Base-by-base conservation (phyloP, 805 yeast genomes). In the Kodamaea jinghongensis region DNA sequence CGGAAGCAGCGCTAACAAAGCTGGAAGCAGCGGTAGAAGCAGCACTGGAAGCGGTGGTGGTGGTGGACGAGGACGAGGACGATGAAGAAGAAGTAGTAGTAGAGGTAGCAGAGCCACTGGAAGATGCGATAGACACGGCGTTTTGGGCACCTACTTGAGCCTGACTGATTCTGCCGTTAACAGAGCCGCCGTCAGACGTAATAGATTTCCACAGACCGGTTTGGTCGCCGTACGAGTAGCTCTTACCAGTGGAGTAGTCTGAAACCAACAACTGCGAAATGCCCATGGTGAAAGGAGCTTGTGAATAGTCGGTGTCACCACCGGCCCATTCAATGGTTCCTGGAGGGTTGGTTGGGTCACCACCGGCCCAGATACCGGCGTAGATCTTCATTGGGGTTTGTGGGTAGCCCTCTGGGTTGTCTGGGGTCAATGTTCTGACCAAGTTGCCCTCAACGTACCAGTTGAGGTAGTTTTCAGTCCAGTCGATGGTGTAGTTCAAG, bases 301-400 rank as follows among this genome's bases (percentile, higher is more conserved):
- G 41, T 3, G 48, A 38, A 43, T 47, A 54, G 46, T 54, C 57
- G 3, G 56, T 51, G 16, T 20, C 28, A 7, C 58, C 58, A 8
- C 58, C 58, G 13, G 58, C 58, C 58, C 58, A 54, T 36, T 52
- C 57, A 14, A 54, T 54, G 27, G 58, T 53, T 8, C 55, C 56
- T 3, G 45, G 41, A 17, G 43, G 43, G 31, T 54, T 54, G 31
- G 45, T 54, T 17, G 75, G 53, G 39, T 69, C 71, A 23, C 78
- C 78, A 13, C 75, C 78, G 10, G 76, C 73, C 78, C 78, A 72
- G n/a, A 67, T 40, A 5, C 77, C 77, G 17, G 43, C 44, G 31
- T 17, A 46, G 12, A 44, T 22, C 23, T 36, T 36, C 52, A 49
- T 49, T 14, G 52, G 52, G n/a, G 48, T 32, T 16, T 47, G 52